Evolutionary conservation across 805 yeast species (phyloP), one percentile per base, ranked within the genome.

Genomic region (Starmerella sp.): DNA sequence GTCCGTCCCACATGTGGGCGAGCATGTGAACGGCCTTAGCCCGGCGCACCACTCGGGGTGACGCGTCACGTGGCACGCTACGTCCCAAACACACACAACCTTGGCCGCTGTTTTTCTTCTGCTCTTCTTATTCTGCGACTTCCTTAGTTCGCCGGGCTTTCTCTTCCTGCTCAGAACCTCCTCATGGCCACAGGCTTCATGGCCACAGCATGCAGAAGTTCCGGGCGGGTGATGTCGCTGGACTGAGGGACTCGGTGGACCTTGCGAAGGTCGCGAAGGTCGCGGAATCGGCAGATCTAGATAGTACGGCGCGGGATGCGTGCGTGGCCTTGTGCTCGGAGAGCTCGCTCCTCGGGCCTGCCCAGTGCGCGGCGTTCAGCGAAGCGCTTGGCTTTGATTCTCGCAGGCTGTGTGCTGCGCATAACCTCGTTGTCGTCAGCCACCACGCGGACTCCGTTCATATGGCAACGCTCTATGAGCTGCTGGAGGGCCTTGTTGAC

Each of bases 321-420:
- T 31, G 42, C 32, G 5, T 2, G 15, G n/a, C 22, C 7, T 13
- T 48, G 34, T 5, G 35, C 6, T 48, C 51, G 13, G 35, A 29
- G 13, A 15, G 22, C 9, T 14, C 43, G 43, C 37, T 54, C 13
- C 7, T 49, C 6, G 49, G 45, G 22, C 22, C 37, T 13, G 14
- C 35, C 9, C 36, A 54, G 14, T 39, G 37, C 32, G 8, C 48
- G 3, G 48, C 11, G 45, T n/a, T 52, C n/a, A 22, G 54, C 13
- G 6, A 17, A 3, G 42, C 4, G 14, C 35, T 57, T 17, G 60
- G 52, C 6, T 49, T 54, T 17, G 60, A 54, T 39, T 6, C 52
- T 4, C 48, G 54, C 11, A 37, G 49, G n/a, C n/a, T 51, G 2
- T 54, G 51, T 31, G 64, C 64, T 4, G 61, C 59, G 34, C 59